Conservation (phyloP, 768 basidiomycete genomes). For the Agaricus blazei region DNA sequence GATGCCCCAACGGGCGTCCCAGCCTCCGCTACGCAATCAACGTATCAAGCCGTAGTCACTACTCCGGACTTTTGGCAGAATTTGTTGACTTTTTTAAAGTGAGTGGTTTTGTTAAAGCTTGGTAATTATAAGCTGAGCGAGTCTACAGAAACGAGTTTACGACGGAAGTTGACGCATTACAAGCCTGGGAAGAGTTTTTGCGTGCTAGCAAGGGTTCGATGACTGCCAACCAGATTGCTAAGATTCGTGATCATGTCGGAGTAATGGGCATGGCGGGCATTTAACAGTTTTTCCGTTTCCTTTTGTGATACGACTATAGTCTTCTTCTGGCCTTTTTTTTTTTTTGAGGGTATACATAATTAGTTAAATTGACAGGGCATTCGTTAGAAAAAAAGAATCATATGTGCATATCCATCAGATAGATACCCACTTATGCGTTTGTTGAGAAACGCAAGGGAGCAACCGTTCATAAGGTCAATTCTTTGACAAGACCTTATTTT, state of each 20-base stretch:
- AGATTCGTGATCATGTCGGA: constrained; percentile 85
- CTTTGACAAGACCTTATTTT: too few relatives aligned
- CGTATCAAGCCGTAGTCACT: constrained; percentile 68
- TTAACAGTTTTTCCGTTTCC: constrained; percentile 18
- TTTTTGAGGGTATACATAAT: background rate
- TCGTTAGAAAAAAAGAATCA: background rate
- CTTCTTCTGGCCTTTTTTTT: background rate
- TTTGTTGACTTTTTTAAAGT: constrained; percentile 62
- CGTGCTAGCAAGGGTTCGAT: constrained; percentile 75
- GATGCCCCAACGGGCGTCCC: constrained; percentile 40
- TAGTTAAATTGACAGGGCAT: background rate
- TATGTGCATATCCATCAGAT: background rate
- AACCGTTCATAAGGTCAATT: too few relatives aligned
- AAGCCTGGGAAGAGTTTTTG: constrained; percentile 85
- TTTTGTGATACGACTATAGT: background rate
- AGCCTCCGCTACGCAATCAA: constrained; percentile 37
- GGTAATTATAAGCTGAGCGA: background rate
- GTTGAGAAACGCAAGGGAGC: too few relatives aligned
- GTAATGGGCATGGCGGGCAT: constrained; percentile 86
- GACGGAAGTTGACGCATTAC: constrained; percentile 56
- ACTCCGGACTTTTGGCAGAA: constrained; percentile 78
- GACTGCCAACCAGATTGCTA: constrained; percentile 83
- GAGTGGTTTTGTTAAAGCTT: constrained; percentile 17
- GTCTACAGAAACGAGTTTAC: constrained; percentile 53
- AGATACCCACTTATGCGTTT: too few relatives aligned